Evolutionary conservation across 2,329 filamentous ascomycete species (phyloP).

Genomic region (Fusarium kyushuense): DNA sequence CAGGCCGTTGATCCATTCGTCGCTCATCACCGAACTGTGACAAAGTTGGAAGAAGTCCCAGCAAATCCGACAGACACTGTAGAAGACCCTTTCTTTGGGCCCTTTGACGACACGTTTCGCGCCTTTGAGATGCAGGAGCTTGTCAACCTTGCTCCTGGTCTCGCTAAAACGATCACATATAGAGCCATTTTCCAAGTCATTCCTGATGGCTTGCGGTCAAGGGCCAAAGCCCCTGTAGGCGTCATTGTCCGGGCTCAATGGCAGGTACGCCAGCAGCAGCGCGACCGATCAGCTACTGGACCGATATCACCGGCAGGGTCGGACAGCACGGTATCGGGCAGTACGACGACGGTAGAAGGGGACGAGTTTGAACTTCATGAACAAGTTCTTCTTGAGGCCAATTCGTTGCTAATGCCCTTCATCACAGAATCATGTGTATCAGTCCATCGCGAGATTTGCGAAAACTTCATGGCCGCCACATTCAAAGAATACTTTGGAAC

Average conservation of each 20-base stretch:
- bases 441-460: constrained; percentile 50
- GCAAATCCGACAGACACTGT: constrained; percentile 51
- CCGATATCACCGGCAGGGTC: constrained; percentile 45
- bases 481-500: constrained; percentile 45
- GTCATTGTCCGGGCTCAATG: constrained; percentile 58
- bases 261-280: constrained; percentile 45
- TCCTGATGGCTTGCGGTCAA: constrained; percentile 56
- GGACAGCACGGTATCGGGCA: constrained; percentile 46
- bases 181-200: constrained; percentile 60
- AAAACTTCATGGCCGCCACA: constrained; percentile 50
- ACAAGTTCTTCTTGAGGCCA: constrained; percentile 51
- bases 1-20: constrained; percentile 59
- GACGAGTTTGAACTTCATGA: constrained; percentile 53
- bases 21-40: constrained; percentile 55
- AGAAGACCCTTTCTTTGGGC: constrained; percentile 58
- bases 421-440: constrained; percentile 48
- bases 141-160: constrained; percentile 55
- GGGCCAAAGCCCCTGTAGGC: constrained; percentile 58
- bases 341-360: constrained; percentile 42
- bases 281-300: constrained; percentile 21
- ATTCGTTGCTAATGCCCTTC: constrained; percentile 54
- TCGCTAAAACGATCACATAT: constrained; percentile 57
- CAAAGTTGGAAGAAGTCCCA: constrained; percentile 52
- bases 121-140: constrained; percentile 51
- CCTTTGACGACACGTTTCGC: constrained; percentile 54